Base-by-base conservation (phyloP, 169 alveolate genomes). In the Babesia ovis region DNA sequence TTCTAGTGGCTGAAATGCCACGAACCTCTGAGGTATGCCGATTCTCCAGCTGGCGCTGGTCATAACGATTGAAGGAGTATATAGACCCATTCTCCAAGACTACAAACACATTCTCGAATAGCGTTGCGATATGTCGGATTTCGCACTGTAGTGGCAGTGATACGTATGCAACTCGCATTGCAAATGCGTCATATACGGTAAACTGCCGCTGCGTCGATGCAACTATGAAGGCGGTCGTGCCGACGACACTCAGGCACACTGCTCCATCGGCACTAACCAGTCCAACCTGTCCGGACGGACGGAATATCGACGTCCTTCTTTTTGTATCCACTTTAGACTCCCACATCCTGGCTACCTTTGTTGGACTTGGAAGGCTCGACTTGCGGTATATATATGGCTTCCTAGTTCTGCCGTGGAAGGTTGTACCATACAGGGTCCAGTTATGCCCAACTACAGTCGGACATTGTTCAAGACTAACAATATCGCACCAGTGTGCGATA, bases 261-360 rank as follows among this genome's bases (percentile, higher is more conserved):
- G 58, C 57, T 22, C 73, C 50, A 35, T 81, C 86, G 46, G 71
- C 82, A 41, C 86, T 62, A 46, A 79, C 68, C 25, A 70, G 59
- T 29, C 86, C 86, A 1, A 79, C 39, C 69, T 79, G 86, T 22
- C 86, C 86, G 20, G 70, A 14, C 2, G 86, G 86, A 4, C 61
- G 48, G 68, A 79, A 79, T n/a, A 79, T 55, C 46, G 86, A 79
- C 22, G 77, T n/a, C 60, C 83, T 79, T 41, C 77, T 55, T 6
- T 45, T 53, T 31, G 9, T 31, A 14, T 35, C 50, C 14, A 16
- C 43, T 2, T 27, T 25, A 25, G 20, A 62, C 20, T 70, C 57
- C 72, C 69, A 79, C 86, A 79, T 79, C 39, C n/a, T n/a, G n/a
- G n/a, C n/a, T n/a, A n/a, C n/a, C n/a, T n/a, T n/a, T n/a, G n/a